Conservation (phyloP, 371 early-diverging fungal species). For the Haplosporangium sp. region DNA sequence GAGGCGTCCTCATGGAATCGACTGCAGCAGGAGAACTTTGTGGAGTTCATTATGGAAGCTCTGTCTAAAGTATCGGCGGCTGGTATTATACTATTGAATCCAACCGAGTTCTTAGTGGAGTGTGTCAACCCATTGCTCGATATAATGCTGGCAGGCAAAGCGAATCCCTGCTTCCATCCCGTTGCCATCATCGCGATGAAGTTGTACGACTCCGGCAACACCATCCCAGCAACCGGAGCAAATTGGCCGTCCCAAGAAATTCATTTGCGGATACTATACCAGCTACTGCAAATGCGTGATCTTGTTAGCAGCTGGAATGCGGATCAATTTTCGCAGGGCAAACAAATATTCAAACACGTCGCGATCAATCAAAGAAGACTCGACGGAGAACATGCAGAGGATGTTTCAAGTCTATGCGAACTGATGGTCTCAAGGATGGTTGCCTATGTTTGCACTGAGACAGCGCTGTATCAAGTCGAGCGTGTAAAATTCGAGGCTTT, state of each 20-base stretch:
- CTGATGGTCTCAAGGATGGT: constrained; percentile 9
- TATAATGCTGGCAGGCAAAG: neutral
- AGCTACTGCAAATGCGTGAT: constrained; percentile 20
- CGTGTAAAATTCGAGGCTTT: neutral
- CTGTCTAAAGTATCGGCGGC: neutral
- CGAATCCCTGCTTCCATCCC: neutral
- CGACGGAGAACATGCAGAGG: constrained; percentile 13
- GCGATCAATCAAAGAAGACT: neutral
- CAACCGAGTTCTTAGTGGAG: constrained; percentile 23
- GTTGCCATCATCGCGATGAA: constrained; percentile 17
- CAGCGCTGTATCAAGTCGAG: neutral
- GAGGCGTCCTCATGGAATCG: neutral
- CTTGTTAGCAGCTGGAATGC: constrained; percentile 7
- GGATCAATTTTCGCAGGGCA: neutral
- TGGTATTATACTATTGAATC: constrained; percentile 12
- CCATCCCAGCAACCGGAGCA: neutral
- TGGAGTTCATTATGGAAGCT: constrained; percentile 15
- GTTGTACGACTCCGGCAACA: constrained; percentile 6
- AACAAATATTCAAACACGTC: neutral
- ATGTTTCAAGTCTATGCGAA: constrained; percentile 28
- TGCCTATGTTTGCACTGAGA: neutral
- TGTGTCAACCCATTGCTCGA: constrained; percentile 21
- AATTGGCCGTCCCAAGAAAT: constrained; percentile 13
- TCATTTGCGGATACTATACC: constrained; percentile 21
- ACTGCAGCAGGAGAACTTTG: constrained; percentile 29